Evolutionary conservation across 495 filamentous ascomycete genomes (phyloP).

Genomic region (Margaritispora aquatica): DNA sequence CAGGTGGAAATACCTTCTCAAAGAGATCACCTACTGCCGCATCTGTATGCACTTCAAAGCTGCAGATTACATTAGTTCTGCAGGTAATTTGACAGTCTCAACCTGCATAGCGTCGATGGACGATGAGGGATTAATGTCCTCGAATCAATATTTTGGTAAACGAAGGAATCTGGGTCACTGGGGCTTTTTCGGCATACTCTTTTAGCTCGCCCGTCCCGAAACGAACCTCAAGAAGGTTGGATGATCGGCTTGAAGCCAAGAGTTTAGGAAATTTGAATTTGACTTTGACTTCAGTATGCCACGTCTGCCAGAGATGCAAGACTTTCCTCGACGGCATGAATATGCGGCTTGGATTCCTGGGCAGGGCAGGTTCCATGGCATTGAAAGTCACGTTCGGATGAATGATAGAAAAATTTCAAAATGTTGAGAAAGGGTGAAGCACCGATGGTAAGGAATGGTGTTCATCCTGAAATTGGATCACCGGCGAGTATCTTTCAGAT

Average conservation of each 20-base stretch:
- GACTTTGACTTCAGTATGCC: neutral
- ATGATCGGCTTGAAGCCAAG: neutral
- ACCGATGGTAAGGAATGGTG: no score
- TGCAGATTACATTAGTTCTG: neutral
- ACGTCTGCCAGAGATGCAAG: neutral
- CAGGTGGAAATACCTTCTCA: conserved; percentile 17
- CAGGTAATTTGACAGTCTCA: neutral
- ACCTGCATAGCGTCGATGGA: neutral
- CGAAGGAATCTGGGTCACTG: neutral
- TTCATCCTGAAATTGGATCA: no score
- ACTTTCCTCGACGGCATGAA: neutral
- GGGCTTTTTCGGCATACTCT: conserved; percentile 3
- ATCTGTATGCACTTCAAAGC: conserved; percentile 1
- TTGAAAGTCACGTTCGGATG: no score
- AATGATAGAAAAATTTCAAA: no score
- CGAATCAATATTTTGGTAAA: conserved; percentile 16
- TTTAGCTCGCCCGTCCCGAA: neutral
- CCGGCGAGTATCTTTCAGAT: no score
- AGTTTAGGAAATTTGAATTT: neutral
- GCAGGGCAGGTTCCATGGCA: neutral
- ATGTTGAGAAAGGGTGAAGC: no score
- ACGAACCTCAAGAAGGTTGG: neutral
- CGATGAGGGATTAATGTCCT: conserved; percentile 21
- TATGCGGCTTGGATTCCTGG: neutral
- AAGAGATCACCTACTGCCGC: conserved; percentile 8